These are phyloP conservation scores for Diutina sp. DNA, from an alignment of 1,139 yeast species.

Conservation along the genomic window DNA sequence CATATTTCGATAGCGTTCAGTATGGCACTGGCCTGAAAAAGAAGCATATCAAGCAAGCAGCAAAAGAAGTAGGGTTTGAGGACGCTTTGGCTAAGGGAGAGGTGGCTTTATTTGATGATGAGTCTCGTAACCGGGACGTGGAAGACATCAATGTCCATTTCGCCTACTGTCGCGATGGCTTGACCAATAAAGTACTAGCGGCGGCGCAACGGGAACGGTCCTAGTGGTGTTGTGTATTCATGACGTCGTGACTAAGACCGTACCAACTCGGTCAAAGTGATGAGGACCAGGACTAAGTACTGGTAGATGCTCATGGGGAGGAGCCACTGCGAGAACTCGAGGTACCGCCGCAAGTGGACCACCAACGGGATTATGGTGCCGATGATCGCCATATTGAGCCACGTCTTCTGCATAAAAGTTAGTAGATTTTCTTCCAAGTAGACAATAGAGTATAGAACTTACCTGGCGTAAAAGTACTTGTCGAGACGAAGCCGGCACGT, in stretches of 20 bases:
- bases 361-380: background rate
- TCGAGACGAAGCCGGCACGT: no score
- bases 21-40: constrained; percentile 63
- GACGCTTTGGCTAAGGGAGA: constrained; percentile 33
- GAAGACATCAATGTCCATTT: constrained; percentile 48
- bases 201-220: background rate
- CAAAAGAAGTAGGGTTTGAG: constrained; percentile 22
- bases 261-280: background rate
- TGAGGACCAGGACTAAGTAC: background rate
- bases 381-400: background rate
- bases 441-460: background rate
- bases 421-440: background rate
- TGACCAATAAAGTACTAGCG: constrained; percentile 15
- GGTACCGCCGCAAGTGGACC: background rate
- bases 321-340: background rate
- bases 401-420: background rate
- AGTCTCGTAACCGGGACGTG: constrained; percentile 53
- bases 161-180: constrained; percentile 35
- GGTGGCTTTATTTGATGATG: constrained; percentile 61
- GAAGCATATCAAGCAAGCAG: constrained; percentile 39
- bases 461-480: background rate
- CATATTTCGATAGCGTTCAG: constrained; percentile 39
- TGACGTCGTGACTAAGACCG: background rate
- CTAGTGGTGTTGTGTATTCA: no score
- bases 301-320: background rate